phyloP scores from a whole-genome alignment of 495 filamentous ascomycete genomes.

The Rhizodiscina lignyota region DNA sequence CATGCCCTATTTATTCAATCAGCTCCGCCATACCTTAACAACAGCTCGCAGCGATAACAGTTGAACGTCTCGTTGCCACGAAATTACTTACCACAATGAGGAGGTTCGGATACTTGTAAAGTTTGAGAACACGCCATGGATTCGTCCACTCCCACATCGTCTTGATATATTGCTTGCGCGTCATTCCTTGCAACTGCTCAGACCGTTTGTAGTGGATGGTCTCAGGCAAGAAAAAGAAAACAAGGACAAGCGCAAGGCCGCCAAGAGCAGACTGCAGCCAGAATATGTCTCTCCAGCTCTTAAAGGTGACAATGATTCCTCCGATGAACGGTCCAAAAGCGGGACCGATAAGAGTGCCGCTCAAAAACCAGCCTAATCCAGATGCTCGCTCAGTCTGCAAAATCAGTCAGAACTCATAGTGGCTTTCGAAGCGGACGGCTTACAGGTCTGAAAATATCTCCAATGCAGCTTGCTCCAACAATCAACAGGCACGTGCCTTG shows the following conservation, averaged over 20 bases:
- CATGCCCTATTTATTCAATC: too few relatives aligned
- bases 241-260: slow-evolving; percentile 35
- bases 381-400: slow-evolving; percentile 43
- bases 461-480: slow-evolving; percentile 45
- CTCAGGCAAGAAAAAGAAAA: slow-evolving; percentile 52
- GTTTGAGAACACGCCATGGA: slow-evolving; percentile 39
- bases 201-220: slow-evolving; percentile 45
- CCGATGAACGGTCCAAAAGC: slow-evolving; percentile 47
- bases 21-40: too few relatives aligned
- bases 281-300: slow-evolving; percentile 53
- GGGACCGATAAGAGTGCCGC: slow-evolving; percentile 52
- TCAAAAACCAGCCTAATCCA: slow-evolving; percentile 52
- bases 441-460: slow-evolving; percentile 23
- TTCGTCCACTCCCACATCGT: slow-evolving; percentile 44
- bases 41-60: too few relatives aligned
- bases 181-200: slow-evolving; percentile 34
- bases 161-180: slow-evolving; percentile 26
- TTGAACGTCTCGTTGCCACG: too few relatives aligned
- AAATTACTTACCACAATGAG: slow-evolving; percentile 33
- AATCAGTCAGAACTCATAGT: slow-evolving; percentile 1
- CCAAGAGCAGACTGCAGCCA: slow-evolving; percentile 54
- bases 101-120: slow-evolving; percentile 49
- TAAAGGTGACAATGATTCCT: slow-evolving; percentile 50
- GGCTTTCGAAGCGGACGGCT: background rate
- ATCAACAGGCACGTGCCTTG: slow-evolving; percentile 55